A percentile compares a stretch with the other conserved stretches of the same genome.
Conservation (phyloP, 2,329 filamentous ascomycete genomes). For the Albifimbria verrucaria region DNA sequence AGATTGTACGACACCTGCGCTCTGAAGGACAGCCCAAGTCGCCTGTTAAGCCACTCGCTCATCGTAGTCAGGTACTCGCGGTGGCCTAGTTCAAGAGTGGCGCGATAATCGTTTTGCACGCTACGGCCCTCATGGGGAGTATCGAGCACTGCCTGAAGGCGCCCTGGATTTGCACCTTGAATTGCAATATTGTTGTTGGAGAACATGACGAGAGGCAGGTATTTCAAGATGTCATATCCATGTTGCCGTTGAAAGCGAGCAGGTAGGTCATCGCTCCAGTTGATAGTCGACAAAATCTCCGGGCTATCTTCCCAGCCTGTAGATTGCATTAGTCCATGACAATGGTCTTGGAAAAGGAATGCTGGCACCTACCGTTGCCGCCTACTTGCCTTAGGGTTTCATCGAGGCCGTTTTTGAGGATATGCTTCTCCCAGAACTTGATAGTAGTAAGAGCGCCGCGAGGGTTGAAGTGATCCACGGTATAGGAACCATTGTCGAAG, state of each 20-base stretch:
- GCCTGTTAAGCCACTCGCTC: background rate
- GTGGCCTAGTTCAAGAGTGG: too few relatives aligned
- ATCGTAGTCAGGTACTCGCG: conserved; percentile 3
- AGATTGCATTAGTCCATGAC: too few relatives aligned
- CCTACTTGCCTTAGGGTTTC: background rate
- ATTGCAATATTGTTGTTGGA: too few relatives aligned
- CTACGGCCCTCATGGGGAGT: too few relatives aligned
- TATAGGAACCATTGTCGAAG: background rate
- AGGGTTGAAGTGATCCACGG: background rate
- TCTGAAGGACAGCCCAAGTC: background rate
- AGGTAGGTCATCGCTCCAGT: background rate
- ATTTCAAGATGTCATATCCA: background rate
- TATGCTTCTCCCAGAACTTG: conserved; percentile 2
- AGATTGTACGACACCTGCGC: background rate
- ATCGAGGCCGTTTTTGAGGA: background rate
- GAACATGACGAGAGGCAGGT: background rate
- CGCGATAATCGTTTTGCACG: too few relatives aligned
- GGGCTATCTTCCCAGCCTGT: conserved; percentile 6
- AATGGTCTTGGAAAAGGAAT: too few relatives aligned
- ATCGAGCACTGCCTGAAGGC: too few relatives aligned
- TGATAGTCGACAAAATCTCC: background rate
- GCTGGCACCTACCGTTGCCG: too few relatives aligned
- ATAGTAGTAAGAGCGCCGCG: background rate
- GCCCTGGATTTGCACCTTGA: too few relatives aligned
- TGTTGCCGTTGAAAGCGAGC: background rate